Conservation (phyloP, 352 stramenopile species). For the Lagenidium giganteum region DNA sequence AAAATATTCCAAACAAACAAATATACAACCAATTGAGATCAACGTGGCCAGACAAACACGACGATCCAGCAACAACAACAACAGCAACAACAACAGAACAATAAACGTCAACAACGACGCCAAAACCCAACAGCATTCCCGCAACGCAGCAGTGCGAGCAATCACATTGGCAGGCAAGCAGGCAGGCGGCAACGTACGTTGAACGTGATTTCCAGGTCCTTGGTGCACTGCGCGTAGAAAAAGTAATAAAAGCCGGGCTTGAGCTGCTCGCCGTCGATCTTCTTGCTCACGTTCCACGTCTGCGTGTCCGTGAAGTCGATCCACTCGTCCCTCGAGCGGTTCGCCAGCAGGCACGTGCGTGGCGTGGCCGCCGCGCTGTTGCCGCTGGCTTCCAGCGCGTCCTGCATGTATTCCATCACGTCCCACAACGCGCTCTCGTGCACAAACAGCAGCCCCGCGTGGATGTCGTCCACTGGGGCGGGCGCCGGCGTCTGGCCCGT, state of each 20-base stretch:
- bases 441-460: constrained; percentile 54
- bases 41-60: constrained; percentile 33
- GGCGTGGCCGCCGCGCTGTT: constrained; percentile 15
- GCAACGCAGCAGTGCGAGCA: too few species aligned
- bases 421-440: constrained; percentile 61
- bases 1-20: not conserved
- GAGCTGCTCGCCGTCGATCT: constrained; percentile 21
- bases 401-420: constrained; percentile 40
- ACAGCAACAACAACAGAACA: constrained; percentile 8
- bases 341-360: constrained; percentile 38
- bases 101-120: too few species aligned
- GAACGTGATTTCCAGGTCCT: constrained; percentile 81
- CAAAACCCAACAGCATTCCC: too few species aligned
- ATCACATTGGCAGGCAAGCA: too few species aligned
- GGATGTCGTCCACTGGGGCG: constrained; percentile 15
- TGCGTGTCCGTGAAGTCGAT: constrained; percentile 53
- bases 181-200: constrained; percentile 76
- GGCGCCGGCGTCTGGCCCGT: constrained; percentile 1
- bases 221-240: constrained; percentile 79
- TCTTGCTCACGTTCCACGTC: constrained; percentile 49
- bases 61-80: constrained; percentile 19
- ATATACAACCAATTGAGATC: too few species aligned
- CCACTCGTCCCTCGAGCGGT: constrained; percentile 40
- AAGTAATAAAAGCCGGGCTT: constrained; percentile 83
- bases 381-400: constrained; percentile 17